phyloP scores from a whole-genome alignment of 2,329 filamentous ascomycete species.

The Macroventuria anomochaeta region DNA sequence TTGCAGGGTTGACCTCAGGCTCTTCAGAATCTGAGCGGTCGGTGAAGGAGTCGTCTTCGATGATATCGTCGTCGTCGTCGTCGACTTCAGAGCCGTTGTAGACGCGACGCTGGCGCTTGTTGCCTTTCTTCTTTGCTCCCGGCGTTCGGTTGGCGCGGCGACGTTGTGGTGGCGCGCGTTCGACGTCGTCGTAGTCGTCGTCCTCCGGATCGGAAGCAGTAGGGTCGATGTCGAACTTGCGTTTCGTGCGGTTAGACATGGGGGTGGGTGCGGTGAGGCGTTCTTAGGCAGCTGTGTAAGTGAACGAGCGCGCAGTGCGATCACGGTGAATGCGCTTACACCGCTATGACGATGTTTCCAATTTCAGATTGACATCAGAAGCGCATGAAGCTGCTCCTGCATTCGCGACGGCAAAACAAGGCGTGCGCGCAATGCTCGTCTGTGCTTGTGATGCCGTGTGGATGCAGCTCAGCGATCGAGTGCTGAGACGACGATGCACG shows the following conservation, averaged over 20 bases:
- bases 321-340: conserved; percentile 31
- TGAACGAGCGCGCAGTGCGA: conserved; percentile 15
- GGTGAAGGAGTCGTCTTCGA: conserved; percentile 53
- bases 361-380: conserved; percentile 34
- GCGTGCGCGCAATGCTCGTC: conserved; percentile 27
- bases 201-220: conserved; percentile 50
- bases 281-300: conserved; percentile 28
- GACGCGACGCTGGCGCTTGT: conserved; percentile 44
- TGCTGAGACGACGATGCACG: conserved; percentile 27
- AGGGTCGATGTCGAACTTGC: conserved; percentile 50
- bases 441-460: conserved; percentile 27
- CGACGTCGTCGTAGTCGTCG: conserved; percentile 46
- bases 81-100: conserved; percentile 48
- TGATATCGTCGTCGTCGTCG: conserved; percentile 58
- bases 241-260: conserved; percentile 51
- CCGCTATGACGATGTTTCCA: conserved; percentile 25
- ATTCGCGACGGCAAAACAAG: conserved; percentile 27
- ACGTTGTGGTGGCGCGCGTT: conserved; percentile 39
- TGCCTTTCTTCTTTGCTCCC: conserved; percentile 36
- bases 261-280: conserved; percentile 31
- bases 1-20: conserved; percentile 60
- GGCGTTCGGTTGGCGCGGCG: conserved; percentile 38
- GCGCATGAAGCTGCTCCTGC: conserved; percentile 25
- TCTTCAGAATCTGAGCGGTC: conserved; percentile 53
- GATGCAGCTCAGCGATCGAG: conserved; percentile 27